Base-by-base conservation (phyloP, 495 filamentous ascomycete species). In the Hypoxylon intermedium region DNA sequence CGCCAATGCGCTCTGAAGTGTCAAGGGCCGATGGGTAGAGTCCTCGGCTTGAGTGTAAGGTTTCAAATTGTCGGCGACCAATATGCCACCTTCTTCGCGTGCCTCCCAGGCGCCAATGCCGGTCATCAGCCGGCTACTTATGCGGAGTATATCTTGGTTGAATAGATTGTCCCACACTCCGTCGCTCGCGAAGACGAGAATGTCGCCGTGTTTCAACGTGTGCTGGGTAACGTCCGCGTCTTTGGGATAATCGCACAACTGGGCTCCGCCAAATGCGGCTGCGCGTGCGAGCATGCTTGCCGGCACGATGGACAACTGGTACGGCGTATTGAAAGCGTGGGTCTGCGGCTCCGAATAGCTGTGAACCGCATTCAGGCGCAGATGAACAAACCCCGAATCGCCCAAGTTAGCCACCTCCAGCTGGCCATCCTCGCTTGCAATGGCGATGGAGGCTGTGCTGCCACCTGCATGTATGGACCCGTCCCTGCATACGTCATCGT, bases 111-210 rank as follows among this genome's bases (percentile, higher is more conserved):
- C 94, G 5, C 87, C 87, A 15, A 78, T 76, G 19, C 75, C 74
- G 6, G 83, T 71, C 93, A 98, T 97, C 5, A 85, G 76, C 26
- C 82, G 78, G 44, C 87, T 92, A 23, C 91, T 85, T 50, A 94
- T 83, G 44, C 86, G 84, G 12, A 98, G 81, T 20, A 94, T 86
- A 59, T 98, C 90, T 67, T 93, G 87, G 61, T 90, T 86, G 60
- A 88, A 92, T n/a, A 98, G 79, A 66, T 98, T 98, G 72, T 98
- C 94, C 86, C 93, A 96, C 3, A 98, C 90, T 3, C 94, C 94
- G 68, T 98, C 94, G 5, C 90, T 96, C 3, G 92, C 94, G 57
- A 98, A 88, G 12, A 98, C 75, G 11, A 98, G 74, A 5, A 98
- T 88, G 70, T 98, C 94, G 4, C 94, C 94, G 73, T 97, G 91